These are phyloP conservation scores for Ampelomyces quisqualis DNA, from an alignment of 2,329 filamentous ascomycete species.

Conservation along the genomic window DNA sequence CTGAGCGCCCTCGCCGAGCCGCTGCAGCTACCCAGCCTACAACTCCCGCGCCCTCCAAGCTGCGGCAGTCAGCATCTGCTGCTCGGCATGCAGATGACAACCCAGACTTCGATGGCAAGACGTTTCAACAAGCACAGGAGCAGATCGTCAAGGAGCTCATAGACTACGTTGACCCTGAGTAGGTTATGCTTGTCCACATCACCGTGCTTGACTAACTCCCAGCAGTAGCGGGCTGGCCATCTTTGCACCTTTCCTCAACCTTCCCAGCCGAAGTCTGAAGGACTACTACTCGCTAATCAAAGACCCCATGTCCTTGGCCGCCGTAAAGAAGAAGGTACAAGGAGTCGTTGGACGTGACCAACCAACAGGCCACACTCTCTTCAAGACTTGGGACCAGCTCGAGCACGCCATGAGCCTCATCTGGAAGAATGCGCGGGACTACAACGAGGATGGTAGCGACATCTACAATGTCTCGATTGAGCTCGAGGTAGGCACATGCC, in stretches of 20 bases:
- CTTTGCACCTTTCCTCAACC: constrained; percentile 72
- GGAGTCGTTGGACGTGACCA: constrained; percentile 69
- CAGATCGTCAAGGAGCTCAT: constrained; percentile 77
- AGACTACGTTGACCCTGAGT: constrained; percentile 59
- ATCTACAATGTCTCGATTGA: constrained; percentile 76
- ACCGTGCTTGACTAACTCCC: constrained; percentile 10
- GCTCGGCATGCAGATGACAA: constrained; percentile 25
- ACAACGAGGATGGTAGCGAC: constrained; percentile 89
- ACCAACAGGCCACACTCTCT: constrained; percentile 62
- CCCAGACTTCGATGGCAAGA: constrained; percentile 56
- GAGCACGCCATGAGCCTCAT: constrained; percentile 77
- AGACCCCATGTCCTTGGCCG: constrained; percentile 75
- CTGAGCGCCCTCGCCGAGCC: constrained; percentile 37
- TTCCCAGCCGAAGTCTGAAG: constrained; percentile 72
- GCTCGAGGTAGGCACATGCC: constrained; percentile 64
- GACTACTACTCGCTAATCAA: constrained; percentile 87
- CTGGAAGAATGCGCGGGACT: constrained; percentile 84
- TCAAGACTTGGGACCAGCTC: constrained; percentile 80
- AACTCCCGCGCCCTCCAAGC: constrained; percentile 40
- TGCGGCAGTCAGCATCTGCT: constrained; percentile 32
- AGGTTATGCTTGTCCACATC: no score
- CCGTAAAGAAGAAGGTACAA: constrained; percentile 73
- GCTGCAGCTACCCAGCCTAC: constrained; percentile 27
- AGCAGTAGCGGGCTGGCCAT: constrained; percentile 65
- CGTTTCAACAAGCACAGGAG: constrained; percentile 82